Base-by-base conservation (phyloP, 2,329 filamentous ascomycete genomes). In the Trichoderma endophyticum region DNA sequence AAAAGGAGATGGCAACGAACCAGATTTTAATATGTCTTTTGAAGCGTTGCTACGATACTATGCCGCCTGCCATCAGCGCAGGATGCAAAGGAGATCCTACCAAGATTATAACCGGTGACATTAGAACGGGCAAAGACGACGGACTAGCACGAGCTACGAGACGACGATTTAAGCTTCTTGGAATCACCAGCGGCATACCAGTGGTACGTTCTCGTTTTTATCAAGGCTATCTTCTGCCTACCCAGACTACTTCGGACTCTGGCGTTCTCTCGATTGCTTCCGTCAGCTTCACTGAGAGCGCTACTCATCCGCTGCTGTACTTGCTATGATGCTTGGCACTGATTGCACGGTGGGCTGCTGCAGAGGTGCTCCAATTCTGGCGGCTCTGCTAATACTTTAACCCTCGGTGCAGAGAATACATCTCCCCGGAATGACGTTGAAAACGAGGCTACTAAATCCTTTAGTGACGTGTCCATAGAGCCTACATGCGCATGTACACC, bases 21-120 rank as follows among this genome's bases (percentile, higher is more conserved):
- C 95, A 1, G 92, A 95, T 77, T 99, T 91, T 78, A 90, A 99
- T 24, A 89, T 99, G 43, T 96, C 99, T 82, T 70, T 86, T 99
- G 54, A 91, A 94, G 77, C 97, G 97, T 83, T 99, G 96, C 83
- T 87, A 95, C 79, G 88, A 90, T 73, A 88, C n/a, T n/a, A 85
- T 87, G 2, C 84, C 98, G 28, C 91, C 90, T 1, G 93, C 99
- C 30, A 95, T 99, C 74, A 96, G 96, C 0, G 96, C 96, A 0
- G 96, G 94, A 0, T 98, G 94, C 83, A 99, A 98, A 84, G 95
- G 93, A 59, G 90, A 92, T 60, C 90, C 89, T 1, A 98, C 95
- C 0, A 88, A 92, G 71, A 92, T 99, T 71, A 91, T 93, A 76
- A 91, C 98, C 6, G 95, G 95, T 26, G 96, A 99, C 78, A 97